Base-by-base conservation (phyloP, 768 basidiomycete species). In the Mrakia blollopis region DNA sequence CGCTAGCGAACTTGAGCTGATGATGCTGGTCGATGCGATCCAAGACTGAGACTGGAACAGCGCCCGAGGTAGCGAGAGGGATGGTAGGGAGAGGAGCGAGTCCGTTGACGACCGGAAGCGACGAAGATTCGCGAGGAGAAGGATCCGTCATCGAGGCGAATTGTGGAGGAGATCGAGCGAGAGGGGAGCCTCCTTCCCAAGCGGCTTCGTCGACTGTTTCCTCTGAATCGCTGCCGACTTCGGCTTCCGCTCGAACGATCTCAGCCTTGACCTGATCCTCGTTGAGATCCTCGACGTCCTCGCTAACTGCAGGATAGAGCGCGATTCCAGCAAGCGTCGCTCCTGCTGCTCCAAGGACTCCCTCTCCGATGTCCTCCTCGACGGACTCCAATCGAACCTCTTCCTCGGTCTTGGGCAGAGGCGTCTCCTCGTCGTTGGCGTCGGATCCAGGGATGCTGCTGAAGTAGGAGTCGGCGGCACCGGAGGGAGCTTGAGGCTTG, bases 241-340 rank as follows among this genome's bases (percentile, higher is more conserved):
- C 57, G 25, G n/a, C 63, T 14, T 32, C 21, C 10, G 32, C 37
- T 21, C 32, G 65, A 68, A 21, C 18, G 65, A 68, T 35, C 65
- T 44, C 50, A 21, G 35, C 32, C 32, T 39, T 30, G 30, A 18
- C 10, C 23, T 13, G 23, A 4, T 54, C 35, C 35, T 21, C 65
- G 39, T 35, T 16, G 4, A 37, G 32, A 25, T 65, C 32, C 21
- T 37, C 32, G 65, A 41, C 25, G n/a, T n/a, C 28, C 28, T 72
- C 47, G 37, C 44, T 44, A 28, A 9, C 14, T 2, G 61, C 23
- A 13, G 73, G 28, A 28, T 8, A 35, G 28, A 65, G n/a, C 21
- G 73, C 73, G 39, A 74, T 63, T 21, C 73, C 61, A 14, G 37
- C 73, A 39, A 74, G 52, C 1, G 39, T 54, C 14, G 73, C 73